phyloP scores from a whole-genome alignment of 768 basidiomycete genomes.

The Fomitopsis pulvina region DNA sequence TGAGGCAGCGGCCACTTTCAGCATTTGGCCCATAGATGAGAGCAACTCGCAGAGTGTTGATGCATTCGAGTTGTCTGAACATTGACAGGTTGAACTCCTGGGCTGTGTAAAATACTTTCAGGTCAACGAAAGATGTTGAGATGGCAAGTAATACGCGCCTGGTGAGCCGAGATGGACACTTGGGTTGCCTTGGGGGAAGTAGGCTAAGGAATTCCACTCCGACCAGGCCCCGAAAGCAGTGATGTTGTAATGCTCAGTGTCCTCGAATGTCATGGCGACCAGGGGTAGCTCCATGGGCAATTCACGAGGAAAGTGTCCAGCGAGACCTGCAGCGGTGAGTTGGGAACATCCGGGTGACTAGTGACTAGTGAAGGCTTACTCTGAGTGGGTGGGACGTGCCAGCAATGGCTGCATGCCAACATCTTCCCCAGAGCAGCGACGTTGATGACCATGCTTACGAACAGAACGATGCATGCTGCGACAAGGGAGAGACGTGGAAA shows the following conservation, averaged over 20 bases:
- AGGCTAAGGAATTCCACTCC: not conserved
- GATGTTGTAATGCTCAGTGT: not conserved
- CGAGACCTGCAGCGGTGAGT: too few species aligned
- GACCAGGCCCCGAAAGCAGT: not conserved
- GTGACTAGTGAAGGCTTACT: too few species aligned
- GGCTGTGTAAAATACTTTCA: not conserved
- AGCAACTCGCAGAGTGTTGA: not conserved
- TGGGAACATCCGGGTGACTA: too few species aligned
- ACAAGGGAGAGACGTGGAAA: too few species aligned
- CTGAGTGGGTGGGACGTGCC: too few species aligned
- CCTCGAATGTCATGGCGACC: slow-evolving; percentile 1
- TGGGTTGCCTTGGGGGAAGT: not conserved
- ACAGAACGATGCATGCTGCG: too few species aligned
- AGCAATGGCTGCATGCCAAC: too few species aligned
- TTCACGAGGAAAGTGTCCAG: not conserved
- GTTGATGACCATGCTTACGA: too few species aligned
- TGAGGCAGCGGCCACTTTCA: slow-evolving; percentile 21
- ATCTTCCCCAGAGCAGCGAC: too few species aligned
- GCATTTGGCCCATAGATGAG: not conserved
- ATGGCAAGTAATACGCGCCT: not conserved
- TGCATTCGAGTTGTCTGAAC: not conserved
- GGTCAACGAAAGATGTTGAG: not conserved
- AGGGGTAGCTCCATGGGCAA: not conserved
- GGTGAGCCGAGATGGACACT: not conserved
- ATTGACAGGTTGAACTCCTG: not conserved